Evolutionary conservation across 2,329 filamentous ascomycete genomes (phyloP), one percentile per base, ranked within the genome.

Genomic region (Trichoderma sp.): DNA sequence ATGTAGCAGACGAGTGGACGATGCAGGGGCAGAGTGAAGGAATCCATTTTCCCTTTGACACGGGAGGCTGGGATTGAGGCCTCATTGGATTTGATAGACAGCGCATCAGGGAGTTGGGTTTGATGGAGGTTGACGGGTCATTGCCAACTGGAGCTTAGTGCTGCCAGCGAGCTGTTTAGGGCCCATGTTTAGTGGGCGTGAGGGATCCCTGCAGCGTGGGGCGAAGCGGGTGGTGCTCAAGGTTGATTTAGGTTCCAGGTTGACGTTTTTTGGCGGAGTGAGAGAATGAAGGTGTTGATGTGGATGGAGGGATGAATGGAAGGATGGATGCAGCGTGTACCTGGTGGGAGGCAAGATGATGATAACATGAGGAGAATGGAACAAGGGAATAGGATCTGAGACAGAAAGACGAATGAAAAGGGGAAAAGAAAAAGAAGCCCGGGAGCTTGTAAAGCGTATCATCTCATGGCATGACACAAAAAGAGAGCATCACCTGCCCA

Each of bases 151-250:
- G 69, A 50, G 69, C 59, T 53, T 72, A 72, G 69, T 63, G 69
- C 69, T 72, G 69, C 69, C 69, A 72, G 38, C 69, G 59, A 72
- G 69, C 68, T 62, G 68, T 71, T 62, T 71, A 38, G 21, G 66
- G 24, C 27, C 33, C 21, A 18, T 62, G 33, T 9, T 21, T 18
- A 12, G 18, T 53, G 41, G 41, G 41, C 6, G 18, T 21, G 45
- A n/a, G 2, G 2, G 45, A 50, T 50, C 38, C 38, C 45, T 27
- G 38, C 18, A 21, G 60, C 35, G 16, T 35, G 35, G 33, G 50
- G 45, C 12, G 21, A 12, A 16, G 16, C 29, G 21, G 45, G 14
- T 27, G 21, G 35, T 31, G 29, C 31, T 31, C 31, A 31, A 31
- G 31, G 31, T 31, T 53, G 56, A 24, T 45, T 45, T 45, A 18